These are phyloP conservation scores for Globisporangium megalacanthum DNA, from an alignment of 352 stramenopile species.

Conservation along the genomic window DNA sequence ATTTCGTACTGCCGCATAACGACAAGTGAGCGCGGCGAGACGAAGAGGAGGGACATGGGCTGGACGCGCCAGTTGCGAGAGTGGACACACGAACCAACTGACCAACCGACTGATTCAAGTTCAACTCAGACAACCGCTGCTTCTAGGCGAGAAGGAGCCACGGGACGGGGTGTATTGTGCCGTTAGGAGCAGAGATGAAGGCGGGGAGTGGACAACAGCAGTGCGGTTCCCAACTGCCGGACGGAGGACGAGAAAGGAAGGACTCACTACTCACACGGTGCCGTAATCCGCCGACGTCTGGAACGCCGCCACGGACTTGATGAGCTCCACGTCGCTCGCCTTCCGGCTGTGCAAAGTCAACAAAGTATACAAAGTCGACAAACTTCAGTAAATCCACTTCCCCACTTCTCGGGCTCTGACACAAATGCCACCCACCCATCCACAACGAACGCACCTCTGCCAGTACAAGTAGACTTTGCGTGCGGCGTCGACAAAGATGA, in stretches of 20 bases:
- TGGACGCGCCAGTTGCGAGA: conserved; percentile 1
- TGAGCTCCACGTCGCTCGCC: conserved; percentile 32
- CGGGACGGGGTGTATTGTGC: not conserved
- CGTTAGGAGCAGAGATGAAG: not conserved
- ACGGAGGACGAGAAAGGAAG: not conserved
- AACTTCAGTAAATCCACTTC: not conserved
- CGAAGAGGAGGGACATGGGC: conserved; percentile 10
- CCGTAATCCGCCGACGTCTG: conserved; percentile 47
- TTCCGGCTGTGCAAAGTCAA: conserved; percentile 6
- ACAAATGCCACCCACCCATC: too few relatives aligned
- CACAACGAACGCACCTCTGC: conserved; percentile 30
- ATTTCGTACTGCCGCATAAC: conserved; percentile 9
- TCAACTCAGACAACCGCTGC: too few relatives aligned
- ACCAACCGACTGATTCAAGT: not conserved
- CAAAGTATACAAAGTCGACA: not conserved
- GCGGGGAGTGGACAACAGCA: not conserved
- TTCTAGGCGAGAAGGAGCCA: not conserved
- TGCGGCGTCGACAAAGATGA: conserved; percentile 34
- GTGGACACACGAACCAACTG: not conserved
- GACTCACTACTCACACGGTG: conserved; percentile 26
- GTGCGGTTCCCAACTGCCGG: not conserved
- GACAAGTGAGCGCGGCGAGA: conserved; percentile 11
- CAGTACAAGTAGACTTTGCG: conserved; percentile 46
- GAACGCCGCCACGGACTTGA: conserved; percentile 31
- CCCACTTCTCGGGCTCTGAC: too few relatives aligned